Evolutionary conservation across 805 yeast species (phyloP).

Genomic region (Candida schatavii): DNA sequence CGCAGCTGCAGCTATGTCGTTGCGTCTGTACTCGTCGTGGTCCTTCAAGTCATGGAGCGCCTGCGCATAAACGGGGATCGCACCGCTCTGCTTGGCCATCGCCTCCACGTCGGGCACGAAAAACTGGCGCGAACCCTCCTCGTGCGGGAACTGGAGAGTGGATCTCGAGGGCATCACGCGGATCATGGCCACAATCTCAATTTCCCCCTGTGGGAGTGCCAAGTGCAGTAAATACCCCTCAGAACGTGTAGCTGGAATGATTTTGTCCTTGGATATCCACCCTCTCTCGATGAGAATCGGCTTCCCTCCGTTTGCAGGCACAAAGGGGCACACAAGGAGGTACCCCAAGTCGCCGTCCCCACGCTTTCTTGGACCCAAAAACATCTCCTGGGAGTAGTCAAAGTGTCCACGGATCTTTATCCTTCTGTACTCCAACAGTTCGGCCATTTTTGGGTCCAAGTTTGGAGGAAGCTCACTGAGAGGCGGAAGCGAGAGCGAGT

Average conservation of each 20-base stretch:
- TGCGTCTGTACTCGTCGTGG: constrained; percentile 49
- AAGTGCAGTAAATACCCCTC: constrained; percentile 56
- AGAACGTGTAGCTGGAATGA: constrained; percentile 49
- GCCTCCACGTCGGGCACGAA: constrained; percentile 77
- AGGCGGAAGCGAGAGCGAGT: constrained; percentile 70
- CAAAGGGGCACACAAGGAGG: constrained; percentile 75
- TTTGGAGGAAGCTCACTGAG: constrained; percentile 62
- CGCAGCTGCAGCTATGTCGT: constrained; percentile 5
- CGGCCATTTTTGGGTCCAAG: constrained; percentile 61
- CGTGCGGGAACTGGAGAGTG: constrained; percentile 68
- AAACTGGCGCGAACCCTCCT: constrained; percentile 64
- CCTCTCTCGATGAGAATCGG: constrained; percentile 87
- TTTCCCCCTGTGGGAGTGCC: constrained; percentile 70
- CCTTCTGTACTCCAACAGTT: constrained; percentile 77
- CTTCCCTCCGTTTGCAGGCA: constrained; percentile 68
- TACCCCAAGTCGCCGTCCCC: constrained; percentile 67
- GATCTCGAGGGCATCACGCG: constrained; percentile 62
- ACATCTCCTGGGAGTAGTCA: constrained; percentile 81
- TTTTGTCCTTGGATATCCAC: constrained; percentile 76
- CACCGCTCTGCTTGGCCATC: constrained; percentile 67
- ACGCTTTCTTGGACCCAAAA: constrained; percentile 83
- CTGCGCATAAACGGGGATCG: constrained; percentile 75
- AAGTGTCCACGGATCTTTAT: constrained; percentile 76
- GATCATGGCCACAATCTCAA: constrained; percentile 70
- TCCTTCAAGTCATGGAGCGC: constrained; percentile 66